These are phyloP conservation scores for Abortiporus biennis DNA, from an alignment of 1,284 basidiomycete species.

Conservation along the genomic window DNA sequence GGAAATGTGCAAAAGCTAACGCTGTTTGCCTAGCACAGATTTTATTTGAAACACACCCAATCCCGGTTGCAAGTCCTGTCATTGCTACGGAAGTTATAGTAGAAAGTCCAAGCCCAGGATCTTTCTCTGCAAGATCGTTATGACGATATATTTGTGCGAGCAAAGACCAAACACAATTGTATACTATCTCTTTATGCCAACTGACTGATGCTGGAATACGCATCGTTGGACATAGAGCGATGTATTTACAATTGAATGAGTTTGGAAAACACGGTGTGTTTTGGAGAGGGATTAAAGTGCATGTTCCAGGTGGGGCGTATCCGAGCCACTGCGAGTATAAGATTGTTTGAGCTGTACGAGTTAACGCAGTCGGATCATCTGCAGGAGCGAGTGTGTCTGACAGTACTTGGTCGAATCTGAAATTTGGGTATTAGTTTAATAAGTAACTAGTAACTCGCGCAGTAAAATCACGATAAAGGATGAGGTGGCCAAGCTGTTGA, in stretches of 20 bases:
- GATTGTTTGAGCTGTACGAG: slow-evolving; percentile 14
- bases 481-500: background rate
- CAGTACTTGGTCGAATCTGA: slow-evolving; percentile 16
- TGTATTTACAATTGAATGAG: slow-evolving; percentile 10
- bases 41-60: slow-evolving; percentile 10
- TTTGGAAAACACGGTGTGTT: slow-evolving; percentile 12
- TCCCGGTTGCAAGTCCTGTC: slow-evolving; percentile 17
- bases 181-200: slow-evolving; percentile 23
- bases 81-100: slow-evolving; percentile 13
- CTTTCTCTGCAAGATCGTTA: slow-evolving; percentile 9
- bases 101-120: background rate
- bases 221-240: slow-evolving; percentile 23
- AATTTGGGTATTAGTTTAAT: background rate
- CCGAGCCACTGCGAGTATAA: slow-evolving; percentile 19
- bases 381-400: slow-evolving; percentile 13
- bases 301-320: slow-evolving; percentile 19
- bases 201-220: slow-evolving; percentile 15
- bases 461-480: background rate
- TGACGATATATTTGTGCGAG: slow-evolving; percentile 12
- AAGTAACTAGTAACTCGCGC: background rate
- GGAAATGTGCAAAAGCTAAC: slow-evolving; percentile 10
- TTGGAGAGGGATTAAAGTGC: slow-evolving; percentile 19
- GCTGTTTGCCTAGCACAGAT: slow-evolving; percentile 17
- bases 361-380: slow-evolving; percentile 12
- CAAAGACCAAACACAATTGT: slow-evolving; percentile 23